These are phyloP conservation scores for Penicillium sp. DNA, from an alignment of 2,329 filamentous ascomycete species.

Conservation along the genomic window DNA sequence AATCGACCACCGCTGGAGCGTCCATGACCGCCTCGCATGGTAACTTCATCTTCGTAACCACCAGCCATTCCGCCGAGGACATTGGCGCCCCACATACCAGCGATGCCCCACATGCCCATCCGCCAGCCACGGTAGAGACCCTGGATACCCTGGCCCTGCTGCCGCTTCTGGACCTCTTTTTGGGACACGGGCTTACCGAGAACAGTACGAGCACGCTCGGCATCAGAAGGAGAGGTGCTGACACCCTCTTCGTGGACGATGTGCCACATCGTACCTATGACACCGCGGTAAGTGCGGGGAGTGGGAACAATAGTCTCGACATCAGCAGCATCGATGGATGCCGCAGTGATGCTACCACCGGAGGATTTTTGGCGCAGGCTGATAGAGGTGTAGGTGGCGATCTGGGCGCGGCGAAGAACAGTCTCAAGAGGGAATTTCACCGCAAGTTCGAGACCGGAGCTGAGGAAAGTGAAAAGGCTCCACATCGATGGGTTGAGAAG, in stretches of 20 bases:
- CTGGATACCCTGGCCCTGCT: slow-evolving; percentile 56
- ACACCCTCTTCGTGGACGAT: slow-evolving; percentile 81
- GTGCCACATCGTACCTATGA: slow-evolving; percentile 86
- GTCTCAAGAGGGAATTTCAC: slow-evolving; percentile 90
- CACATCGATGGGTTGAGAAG: slow-evolving; percentile 79
- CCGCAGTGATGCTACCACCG: slow-evolving; percentile 20
- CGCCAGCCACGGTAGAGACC: slow-evolving; percentile 61
- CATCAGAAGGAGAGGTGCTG: slow-evolving; percentile 45
- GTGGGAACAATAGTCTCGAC: slow-evolving; percentile 76
- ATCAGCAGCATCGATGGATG: slow-evolving; percentile 27
- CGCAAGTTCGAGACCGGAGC: slow-evolving; percentile 77
- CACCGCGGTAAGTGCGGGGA: slow-evolving; percentile 74
- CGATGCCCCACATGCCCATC: slow-evolving; percentile 56
- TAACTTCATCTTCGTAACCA: slow-evolving; percentile 37
- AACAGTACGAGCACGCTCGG: slow-evolving; percentile 38
- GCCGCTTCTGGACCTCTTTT: slow-evolving; percentile 40
- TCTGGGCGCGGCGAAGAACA: slow-evolving; percentile 83
- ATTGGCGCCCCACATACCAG: slow-evolving; percentile 56
- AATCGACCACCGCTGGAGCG: slow-evolving; percentile 33
- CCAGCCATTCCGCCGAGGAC: slow-evolving; percentile 43
- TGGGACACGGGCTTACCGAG: slow-evolving; percentile 40
- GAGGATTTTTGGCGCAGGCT: slow-evolving; percentile 45
- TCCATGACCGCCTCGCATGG: slow-evolving; percentile 24
- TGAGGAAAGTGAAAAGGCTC: slow-evolving; percentile 77
- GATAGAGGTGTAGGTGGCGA: slow-evolving; percentile 65